A percentile compares a stretch with the other conserved stretches of the same genome.
Evolutionary conservation across 345 rosid species (phyloP).

Genomic region (Clarkia xantiana): DNA sequence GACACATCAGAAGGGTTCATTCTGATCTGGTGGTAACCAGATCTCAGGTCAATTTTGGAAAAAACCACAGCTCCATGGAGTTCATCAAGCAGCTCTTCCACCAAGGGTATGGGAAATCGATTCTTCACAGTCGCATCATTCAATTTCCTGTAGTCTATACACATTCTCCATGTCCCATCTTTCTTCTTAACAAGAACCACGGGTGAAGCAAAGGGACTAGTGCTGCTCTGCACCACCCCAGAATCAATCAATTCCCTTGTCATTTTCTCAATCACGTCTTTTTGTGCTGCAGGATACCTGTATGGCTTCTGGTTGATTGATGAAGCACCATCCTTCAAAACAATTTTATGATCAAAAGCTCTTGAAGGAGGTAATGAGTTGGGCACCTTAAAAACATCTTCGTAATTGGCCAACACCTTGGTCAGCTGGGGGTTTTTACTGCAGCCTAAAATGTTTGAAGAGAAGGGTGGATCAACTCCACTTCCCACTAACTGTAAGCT

Average conservation of each 20-base stretch:
- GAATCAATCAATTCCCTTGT: not conserved
- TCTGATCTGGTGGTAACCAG: not conserved
- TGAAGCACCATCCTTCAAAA: not conserved
- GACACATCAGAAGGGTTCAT: not conserved
- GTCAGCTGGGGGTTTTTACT: not conserved
- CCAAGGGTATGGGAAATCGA: too few relatives aligned
- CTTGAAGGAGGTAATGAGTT: not conserved
- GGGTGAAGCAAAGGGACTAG: not conserved
- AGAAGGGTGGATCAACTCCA: too few relatives aligned
- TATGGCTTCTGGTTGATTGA: not conserved
- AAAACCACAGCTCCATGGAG: too few relatives aligned
- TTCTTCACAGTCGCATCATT: too few relatives aligned
- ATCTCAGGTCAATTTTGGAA: too few relatives aligned
- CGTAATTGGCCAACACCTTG: not conserved
- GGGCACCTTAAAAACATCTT: not conserved
- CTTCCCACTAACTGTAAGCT: too few relatives aligned
- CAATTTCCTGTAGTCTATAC: too few relatives aligned
- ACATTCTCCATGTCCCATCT: too few relatives aligned
- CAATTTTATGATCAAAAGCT: not conserved
- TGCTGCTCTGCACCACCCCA: not conserved
- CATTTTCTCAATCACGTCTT: constrained; percentile 1
- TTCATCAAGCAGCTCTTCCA: too few relatives aligned
- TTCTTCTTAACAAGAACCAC: constrained; percentile 1
- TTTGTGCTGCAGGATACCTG: not conserved
- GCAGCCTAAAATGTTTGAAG: not conserved